A percentile compares a stretch with the other conserved stretches of the same genome.
Conservation (phyloP, 1,284 basidiomycete species). For the Austroboletus niveus region DNA sequence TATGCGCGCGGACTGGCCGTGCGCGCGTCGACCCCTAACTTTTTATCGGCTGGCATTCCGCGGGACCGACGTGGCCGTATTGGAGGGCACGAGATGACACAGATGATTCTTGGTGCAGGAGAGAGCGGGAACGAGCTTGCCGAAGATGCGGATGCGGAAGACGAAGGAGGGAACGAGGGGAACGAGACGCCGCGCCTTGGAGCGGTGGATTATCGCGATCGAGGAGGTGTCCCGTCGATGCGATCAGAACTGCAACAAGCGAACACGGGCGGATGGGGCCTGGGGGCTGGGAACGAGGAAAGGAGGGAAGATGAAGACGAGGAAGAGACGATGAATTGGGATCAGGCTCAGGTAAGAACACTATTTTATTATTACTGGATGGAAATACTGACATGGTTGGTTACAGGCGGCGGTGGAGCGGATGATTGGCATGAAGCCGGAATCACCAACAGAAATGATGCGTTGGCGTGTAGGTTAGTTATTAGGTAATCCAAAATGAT, state of each 20-base stretch:
- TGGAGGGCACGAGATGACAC: conserved; percentile 46
- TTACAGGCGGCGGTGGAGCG: conserved; percentile 55
- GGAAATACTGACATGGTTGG: neutral
- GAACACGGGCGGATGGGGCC: conserved; percentile 64
- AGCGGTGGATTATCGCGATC: conserved; percentile 29
- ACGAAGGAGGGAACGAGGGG: conserved; percentile 39
- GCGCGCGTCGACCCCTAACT: conserved; percentile 54
- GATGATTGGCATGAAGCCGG: conserved; percentile 58
- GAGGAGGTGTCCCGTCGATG: conserved; percentile 10
- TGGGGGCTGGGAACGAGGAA: conserved; percentile 56
- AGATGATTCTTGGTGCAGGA: conserved; percentile 24
- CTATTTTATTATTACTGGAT: neutral
- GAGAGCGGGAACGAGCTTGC: conserved; percentile 3
- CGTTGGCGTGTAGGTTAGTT: conserved; percentile 26
- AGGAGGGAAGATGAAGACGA: conserved; percentile 36
- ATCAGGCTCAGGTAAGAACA: conserved; percentile 54
- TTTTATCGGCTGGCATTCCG: conserved; percentile 67
- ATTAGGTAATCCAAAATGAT: conserved; percentile 3
- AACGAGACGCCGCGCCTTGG: conserved; percentile 56
- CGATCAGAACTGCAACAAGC: conserved; percentile 28
- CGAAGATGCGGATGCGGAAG: conserved; percentile 24
- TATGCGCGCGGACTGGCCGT: conserved; percentile 31
- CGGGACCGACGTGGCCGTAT: conserved; percentile 75
- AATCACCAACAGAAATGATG: conserved; percentile 25
- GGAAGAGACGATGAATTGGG: conserved; percentile 60